Evolutionary conservation across 2,329 filamentous ascomycete genomes (phyloP).

Genomic region (Gyromitra esculenta): DNA sequence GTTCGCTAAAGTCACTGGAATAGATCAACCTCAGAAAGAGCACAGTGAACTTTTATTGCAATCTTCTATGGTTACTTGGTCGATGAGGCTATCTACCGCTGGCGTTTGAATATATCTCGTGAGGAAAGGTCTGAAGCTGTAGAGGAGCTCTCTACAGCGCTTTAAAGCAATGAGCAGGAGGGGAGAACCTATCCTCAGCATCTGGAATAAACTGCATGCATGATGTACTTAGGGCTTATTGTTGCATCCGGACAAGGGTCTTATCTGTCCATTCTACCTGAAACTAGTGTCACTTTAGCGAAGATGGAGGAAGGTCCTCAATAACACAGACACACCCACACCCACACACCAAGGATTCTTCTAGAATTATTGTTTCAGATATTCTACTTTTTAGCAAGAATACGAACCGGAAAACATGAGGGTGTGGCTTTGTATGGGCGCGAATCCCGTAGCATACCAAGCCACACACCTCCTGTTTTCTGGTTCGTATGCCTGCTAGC

Average conservation of each 20-base stretch:
- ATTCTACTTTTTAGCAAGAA: too few relatives aligned
- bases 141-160: neutral
- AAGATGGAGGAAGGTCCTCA: slow-evolving; percentile 5
- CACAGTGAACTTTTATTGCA: neutral
- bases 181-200: slow-evolving; percentile 24
- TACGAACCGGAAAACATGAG: too few relatives aligned
- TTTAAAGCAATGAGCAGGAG: neutral
- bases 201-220: slow-evolving; percentile 31
- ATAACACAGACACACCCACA: slow-evolving; percentile 2
- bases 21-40: neutral
- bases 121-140: neutral
- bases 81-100: neutral
- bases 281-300: slow-evolving; percentile 41
- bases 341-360: slow-evolving; percentile 21
- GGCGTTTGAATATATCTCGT: neutral
- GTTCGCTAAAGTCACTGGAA: slow-evolving; percentile 44
- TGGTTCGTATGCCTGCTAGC: neutral
- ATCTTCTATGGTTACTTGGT: too few relatives aligned
- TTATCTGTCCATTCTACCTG: slow-evolving; percentile 23
- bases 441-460: too few relatives aligned
- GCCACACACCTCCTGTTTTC: too few relatives aligned
- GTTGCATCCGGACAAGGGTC: slow-evolving; percentile 21
- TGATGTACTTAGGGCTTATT: slow-evolving; percentile 34
- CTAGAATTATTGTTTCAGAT: slow-evolving; percentile 18
- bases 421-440: too few relatives aligned